phyloP scores from a whole-genome alignment of 768 basidiomycete species.

The Amanita rubescens region DNA sequence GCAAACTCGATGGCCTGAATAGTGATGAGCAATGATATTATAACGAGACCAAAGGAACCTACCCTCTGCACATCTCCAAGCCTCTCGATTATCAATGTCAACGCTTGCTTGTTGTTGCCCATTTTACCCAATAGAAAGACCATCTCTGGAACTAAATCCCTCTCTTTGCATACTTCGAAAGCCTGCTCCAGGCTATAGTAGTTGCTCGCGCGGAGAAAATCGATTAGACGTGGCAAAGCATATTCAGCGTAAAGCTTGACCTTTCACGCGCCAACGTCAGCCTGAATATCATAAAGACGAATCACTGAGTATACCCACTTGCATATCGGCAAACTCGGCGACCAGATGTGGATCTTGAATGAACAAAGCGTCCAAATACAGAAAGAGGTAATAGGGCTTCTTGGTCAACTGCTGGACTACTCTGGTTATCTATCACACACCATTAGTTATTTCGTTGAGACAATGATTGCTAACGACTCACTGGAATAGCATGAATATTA shows the following conservation, averaged over 20 bases:
- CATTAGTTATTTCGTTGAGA: neutral
- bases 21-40: neutral
- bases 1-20: constrained; percentile 93
- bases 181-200: constrained; percentile 93
- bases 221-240: constrained; percentile 70
- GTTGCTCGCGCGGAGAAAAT: constrained; percentile 85
- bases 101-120: constrained; percentile 95
- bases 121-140: constrained; percentile 95
- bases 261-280: constrained; percentile 23
- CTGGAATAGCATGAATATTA: constrained; percentile 94
- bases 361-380: constrained; percentile 88
- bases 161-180: constrained; percentile 75
- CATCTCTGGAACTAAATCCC: constrained; percentile 91
- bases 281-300: neutral
- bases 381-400: constrained; percentile 77
- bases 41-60: constrained; percentile 16
- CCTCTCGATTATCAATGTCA: constrained; percentile 92
- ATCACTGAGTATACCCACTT: constrained; percentile 42
- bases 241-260: constrained; percentile 91
- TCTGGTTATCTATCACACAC: constrained; percentile 54
- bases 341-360: constrained; percentile 79
- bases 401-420: constrained; percentile 83
- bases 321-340: constrained; percentile 76
- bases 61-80: constrained; percentile 89
- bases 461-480: constrained; percentile 25